phyloP scores from a whole-genome alignment of 768 basidiomycete species.

The Xerocomellus amylosporus region DNA sequence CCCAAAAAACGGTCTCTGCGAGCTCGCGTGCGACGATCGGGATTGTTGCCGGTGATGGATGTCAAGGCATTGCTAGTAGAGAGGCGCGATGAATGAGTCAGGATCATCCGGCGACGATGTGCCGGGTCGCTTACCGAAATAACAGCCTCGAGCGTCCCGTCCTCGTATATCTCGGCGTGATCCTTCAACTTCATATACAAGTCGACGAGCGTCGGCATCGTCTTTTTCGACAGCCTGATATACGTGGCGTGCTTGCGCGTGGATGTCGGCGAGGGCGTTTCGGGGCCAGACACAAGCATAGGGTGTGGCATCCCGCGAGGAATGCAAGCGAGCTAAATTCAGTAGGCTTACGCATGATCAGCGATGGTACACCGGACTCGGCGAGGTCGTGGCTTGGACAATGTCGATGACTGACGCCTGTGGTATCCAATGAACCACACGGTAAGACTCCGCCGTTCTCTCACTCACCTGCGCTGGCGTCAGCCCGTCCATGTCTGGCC shows the following conservation, averaged over 20 bases:
- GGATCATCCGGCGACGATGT: not conserved
- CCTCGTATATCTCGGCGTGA: constrained; percentile 59
- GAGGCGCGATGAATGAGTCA: no score
- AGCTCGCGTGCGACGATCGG: no score
- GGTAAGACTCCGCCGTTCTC: not conserved
- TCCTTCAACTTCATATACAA: constrained; percentile 68
- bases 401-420: constrained; percentile 73
- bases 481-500: constrained; percentile 82
- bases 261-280: constrained; percentile 9
- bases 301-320: constrained; percentile 69
- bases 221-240: constrained; percentile 83
- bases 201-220: constrained; percentile 82
- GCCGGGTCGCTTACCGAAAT: constrained; percentile 53
- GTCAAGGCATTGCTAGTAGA: no score
- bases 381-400: constrained; percentile 59
- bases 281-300: constrained; percentile 21
- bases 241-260: constrained; percentile 76
- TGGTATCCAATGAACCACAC: constrained; percentile 11
- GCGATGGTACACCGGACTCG: constrained; percentile 58
- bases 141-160: constrained; percentile 84
- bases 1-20: no score
- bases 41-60: no score
- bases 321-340: constrained; percentile 88
- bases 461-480: constrained; percentile 70
- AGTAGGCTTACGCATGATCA: constrained; percentile 79